Evolutionary conservation across 768 basidiomycete genomes (phyloP).

Genomic region (Boletus subparvulus): DNA sequence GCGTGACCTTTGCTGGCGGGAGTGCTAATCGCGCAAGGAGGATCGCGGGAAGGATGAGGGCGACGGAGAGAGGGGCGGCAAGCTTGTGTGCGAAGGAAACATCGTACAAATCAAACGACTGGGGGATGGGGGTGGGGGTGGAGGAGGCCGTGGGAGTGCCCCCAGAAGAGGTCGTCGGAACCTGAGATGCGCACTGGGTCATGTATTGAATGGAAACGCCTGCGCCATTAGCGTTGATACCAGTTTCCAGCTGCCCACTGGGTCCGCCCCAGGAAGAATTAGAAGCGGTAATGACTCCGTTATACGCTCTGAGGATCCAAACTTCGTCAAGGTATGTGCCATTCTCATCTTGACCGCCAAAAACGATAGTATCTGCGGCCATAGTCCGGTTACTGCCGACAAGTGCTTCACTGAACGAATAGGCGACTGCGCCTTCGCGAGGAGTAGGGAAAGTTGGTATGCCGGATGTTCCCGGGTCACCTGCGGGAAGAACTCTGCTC

Average conservation of each 20-base stretch:
- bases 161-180: slow-evolving; percentile 23
- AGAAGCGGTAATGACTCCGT: slow-evolving; percentile 55
- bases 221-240: slow-evolving; percentile 61
- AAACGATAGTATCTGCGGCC: slow-evolving; percentile 72
- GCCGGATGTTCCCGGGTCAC: slow-evolving; percentile 57
- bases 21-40: slow-evolving; percentile 43
- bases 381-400: slow-evolving; percentile 51
- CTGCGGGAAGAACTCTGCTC: slow-evolving; percentile 73
- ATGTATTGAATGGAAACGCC: slow-evolving; percentile 66
- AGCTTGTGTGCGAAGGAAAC: slow-evolving; percentile 49
- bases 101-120: slow-evolving; percentile 35
- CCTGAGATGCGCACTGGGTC: slow-evolving; percentile 53
- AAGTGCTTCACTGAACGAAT: slow-evolving; percentile 53
- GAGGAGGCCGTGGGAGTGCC: slow-evolving; percentile 14
- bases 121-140: not conserved
- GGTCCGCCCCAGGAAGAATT: slow-evolving; percentile 66
- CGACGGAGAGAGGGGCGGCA: slow-evolving; percentile 49
- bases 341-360: slow-evolving; percentile 67
- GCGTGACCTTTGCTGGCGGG: slow-evolving; percentile 32
- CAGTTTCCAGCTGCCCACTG: slow-evolving; percentile 58
- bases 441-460: slow-evolving; percentile 56
- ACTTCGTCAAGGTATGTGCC: slow-evolving; percentile 72
- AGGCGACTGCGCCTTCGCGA: slow-evolving; percentile 67
- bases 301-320: slow-evolving; percentile 77
- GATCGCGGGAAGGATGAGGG: slow-evolving; percentile 42